Conservation (phyloP, 2,329 filamentous ascomycete genomes). For the Aspergillus jensenii region DNA sequence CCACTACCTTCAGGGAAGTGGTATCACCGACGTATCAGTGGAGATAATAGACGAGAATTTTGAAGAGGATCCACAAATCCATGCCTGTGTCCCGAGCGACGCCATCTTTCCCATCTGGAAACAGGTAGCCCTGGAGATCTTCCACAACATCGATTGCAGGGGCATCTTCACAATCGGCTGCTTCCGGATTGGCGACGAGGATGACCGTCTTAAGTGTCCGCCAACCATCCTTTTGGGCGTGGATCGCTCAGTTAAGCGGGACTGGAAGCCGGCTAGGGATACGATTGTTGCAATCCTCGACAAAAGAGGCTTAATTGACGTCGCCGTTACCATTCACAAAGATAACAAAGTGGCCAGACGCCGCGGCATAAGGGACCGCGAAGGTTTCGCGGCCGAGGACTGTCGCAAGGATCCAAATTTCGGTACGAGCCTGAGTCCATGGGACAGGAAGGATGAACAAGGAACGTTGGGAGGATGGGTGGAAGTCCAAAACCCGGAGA, state of each 20-base stretch:
- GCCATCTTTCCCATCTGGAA: not conserved
- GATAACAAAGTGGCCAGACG: not conserved
- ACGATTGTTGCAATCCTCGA: not conserved
- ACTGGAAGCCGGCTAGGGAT: not conserved
- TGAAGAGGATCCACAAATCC: not conserved
- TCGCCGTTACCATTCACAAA: not conserved
- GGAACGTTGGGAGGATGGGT: constrained; percentile 1
- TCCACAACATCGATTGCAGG: not conserved
- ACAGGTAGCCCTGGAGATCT: not conserved
- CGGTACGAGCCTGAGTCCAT: not conserved
- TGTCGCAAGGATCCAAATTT: not conserved
- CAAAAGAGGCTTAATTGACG: not conserved
- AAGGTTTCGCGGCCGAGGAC: not conserved
- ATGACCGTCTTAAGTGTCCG: not conserved
- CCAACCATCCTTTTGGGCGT: constrained; percentile 2
- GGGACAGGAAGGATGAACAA: not conserved
- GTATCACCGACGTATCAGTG: not conserved
- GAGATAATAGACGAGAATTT: not conserved
- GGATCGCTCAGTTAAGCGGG: not conserved
- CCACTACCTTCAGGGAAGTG: not conserved
- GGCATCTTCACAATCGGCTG: constrained; percentile 1
- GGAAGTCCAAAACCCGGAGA: not conserved
- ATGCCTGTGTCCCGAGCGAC: not conserved
- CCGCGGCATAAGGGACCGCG: not conserved
- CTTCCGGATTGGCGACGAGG: not conserved